These are phyloP conservation scores for Porphyrellus cyaneotinctus DNA, from an alignment of 768 basidiomycete genomes.

Conservation along the genomic window DNA sequence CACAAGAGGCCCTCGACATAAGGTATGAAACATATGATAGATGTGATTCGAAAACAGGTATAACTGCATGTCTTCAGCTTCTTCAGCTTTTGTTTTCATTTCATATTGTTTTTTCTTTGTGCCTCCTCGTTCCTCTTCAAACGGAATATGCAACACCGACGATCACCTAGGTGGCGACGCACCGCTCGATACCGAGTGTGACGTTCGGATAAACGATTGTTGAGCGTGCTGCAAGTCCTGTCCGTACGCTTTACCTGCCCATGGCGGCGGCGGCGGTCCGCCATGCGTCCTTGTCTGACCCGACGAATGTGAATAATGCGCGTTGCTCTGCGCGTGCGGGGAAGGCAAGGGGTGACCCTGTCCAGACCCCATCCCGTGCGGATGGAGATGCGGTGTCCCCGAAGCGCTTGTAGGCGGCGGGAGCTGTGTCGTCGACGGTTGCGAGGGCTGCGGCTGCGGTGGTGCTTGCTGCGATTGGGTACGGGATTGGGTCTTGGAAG, in stretches of 20 bases:
- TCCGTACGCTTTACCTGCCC: constrained; percentile 22
- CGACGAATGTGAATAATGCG: constrained; percentile 8
- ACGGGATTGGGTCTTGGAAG: constrained; percentile 1
- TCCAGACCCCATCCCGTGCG: constrained; percentile 7
- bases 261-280: constrained; percentile 24
- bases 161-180: constrained; percentile 28
- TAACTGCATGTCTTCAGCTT: too few species aligned
- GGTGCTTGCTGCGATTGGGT: constrained; percentile 4
- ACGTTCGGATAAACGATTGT: constrained; percentile 46
- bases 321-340: constrained; percentile 6
- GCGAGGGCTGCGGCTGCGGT: constrained; percentile 7
- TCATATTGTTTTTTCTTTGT: neutral
- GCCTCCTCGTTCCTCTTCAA: too few species aligned
- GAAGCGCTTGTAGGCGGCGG: constrained; percentile 6
- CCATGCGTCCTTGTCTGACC: constrained; percentile 13
- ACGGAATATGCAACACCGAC: too few species aligned
- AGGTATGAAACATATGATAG: neutral
- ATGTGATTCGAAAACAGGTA: neutral
- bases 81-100: neutral
- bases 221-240: constrained; percentile 33
- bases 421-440: constrained; percentile 8
- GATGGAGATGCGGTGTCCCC: constrained; percentile 15
- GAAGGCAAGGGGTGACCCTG: constrained; percentile 10
- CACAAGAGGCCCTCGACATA: neutral
- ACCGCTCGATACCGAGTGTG: constrained; percentile 39